phyloP scores from a whole-genome alignment of 768 basidiomycete species.

The Daedaleopsis nitida region DNA sequence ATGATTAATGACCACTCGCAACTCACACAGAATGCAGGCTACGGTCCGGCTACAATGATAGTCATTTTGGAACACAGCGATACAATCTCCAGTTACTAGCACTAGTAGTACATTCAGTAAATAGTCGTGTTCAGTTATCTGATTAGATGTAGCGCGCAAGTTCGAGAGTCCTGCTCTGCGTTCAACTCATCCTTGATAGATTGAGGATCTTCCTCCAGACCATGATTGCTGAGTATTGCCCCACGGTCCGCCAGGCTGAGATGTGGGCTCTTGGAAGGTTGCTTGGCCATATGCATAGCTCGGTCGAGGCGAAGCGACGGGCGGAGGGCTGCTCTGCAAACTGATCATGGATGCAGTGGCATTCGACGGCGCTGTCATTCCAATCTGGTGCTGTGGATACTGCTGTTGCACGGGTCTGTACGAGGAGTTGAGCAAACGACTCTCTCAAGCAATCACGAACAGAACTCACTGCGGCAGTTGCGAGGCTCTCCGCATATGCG shows the following conservation, averaged over 20 bases:
- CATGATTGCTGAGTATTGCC: neutral
- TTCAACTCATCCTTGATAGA: neutral
- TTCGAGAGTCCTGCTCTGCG: neutral
- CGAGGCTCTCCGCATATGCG: constrained; percentile 4
- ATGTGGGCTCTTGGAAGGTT: constrained; percentile 7
- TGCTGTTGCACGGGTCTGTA: too few relatives aligned
- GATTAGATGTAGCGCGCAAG: neutral
- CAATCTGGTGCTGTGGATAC: constrained; percentile 1
- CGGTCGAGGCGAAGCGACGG: constrained; percentile 13
- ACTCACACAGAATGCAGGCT: neutral
- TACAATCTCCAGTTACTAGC: neutral
- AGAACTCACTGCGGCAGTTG: constrained; percentile 3
- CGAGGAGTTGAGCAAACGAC: too few relatives aligned
- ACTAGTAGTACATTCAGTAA: neutral
- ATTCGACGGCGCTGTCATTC: neutral
- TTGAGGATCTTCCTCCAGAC: neutral
- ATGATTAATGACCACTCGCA: neutral
- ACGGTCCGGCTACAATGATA: neutral
- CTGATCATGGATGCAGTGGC: neutral
- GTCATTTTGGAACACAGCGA: neutral
- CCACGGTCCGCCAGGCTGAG: neutral
- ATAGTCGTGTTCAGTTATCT: neutral
- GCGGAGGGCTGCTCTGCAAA: neutral
- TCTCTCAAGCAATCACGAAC: neutral
- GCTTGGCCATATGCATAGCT: constrained; percentile 18